Evolutionary conservation across 305 asterid species (phyloP).

Genomic region (Solanum hybrid): DNA sequence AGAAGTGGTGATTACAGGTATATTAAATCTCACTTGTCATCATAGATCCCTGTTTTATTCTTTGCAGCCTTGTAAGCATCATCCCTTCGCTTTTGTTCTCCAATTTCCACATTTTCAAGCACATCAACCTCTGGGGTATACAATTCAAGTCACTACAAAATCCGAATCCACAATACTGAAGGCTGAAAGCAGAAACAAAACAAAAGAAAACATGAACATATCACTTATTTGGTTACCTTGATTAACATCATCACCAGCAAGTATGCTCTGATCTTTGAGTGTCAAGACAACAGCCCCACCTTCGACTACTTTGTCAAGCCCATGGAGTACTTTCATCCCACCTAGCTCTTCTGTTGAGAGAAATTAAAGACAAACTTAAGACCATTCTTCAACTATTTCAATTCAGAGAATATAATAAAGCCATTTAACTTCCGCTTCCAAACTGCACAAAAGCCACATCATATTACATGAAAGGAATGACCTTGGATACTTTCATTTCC

Average conservation of each 20-base stretch:
- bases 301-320: slow-evolving; percentile 84
- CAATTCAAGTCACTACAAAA: slow-evolving; percentile 78
- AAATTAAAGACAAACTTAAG: slow-evolving; percentile 11
- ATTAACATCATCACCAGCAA: slow-evolving; percentile 72
- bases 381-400: background rate
- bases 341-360: slow-evolving; percentile 44
- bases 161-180: slow-evolving; percentile 82
- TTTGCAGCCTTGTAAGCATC: slow-evolving; percentile 86
- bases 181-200: slow-evolving; percentile 15
- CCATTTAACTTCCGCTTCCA: background rate
- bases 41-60: slow-evolving; percentile 70
- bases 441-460: background rate
- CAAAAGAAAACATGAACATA: slow-evolving; percentile 4
- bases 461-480: background rate
- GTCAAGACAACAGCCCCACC: slow-evolving; percentile 95
- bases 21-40: slow-evolving; percentile 54
- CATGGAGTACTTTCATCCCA: slow-evolving; percentile 85
- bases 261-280: slow-evolving; percentile 91
- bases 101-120: slow-evolving; percentile 96
- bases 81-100: slow-evolving; percentile 82
- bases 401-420: background rate
- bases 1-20: background rate
- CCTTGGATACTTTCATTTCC: background rate
- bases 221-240: slow-evolving; percentile 43
- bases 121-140: slow-evolving; percentile 93